These are phyloP conservation scores for Metschnikowia vanudenii DNA, from an alignment of 805 yeast species.

Conservation along the genomic window DNA sequence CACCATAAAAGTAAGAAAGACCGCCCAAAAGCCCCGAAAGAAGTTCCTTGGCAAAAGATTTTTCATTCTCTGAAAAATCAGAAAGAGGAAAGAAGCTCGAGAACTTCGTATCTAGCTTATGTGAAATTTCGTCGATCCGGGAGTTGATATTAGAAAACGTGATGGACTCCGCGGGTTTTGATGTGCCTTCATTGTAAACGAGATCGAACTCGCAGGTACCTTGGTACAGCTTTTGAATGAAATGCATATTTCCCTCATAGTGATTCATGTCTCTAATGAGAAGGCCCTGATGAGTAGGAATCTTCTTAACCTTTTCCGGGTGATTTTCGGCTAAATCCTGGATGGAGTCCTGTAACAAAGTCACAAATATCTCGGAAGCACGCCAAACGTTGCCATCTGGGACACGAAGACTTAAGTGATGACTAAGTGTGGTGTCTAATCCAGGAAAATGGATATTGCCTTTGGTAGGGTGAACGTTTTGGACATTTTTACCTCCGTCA, in stretches of 20 bases:
- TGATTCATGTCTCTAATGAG: constrained; percentile 56
- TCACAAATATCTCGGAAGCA: constrained; percentile 71
- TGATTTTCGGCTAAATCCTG: constrained; percentile 37
- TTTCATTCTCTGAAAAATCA: constrained; percentile 50
- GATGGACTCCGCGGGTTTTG: constrained; percentile 40
- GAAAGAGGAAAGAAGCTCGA: constrained; percentile 46
- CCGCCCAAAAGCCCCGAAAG: constrained; percentile 88
- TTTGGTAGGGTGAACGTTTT: constrained; percentile 42
- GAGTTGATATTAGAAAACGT: constrained; percentile 34
- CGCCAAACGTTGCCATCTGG: constrained; percentile 76
- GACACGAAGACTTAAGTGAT: constrained; percentile 64
- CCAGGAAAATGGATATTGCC: constrained; percentile 32
- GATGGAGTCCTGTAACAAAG: constrained; percentile 70
- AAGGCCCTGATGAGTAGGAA: constrained; percentile 51
- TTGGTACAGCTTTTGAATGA: constrained; percentile 69
- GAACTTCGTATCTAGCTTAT: constrained; percentile 54
- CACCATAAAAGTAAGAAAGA: constrained; percentile 83
- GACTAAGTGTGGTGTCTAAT: constrained; percentile 58
- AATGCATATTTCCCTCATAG: constrained; percentile 75
- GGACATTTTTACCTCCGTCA: constrained; percentile 46
- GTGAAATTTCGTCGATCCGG: constrained; percentile 32
- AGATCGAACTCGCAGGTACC: constrained; percentile 78
- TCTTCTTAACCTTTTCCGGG: constrained; percentile 18
- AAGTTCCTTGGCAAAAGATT: constrained; percentile 70
- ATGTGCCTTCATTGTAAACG: constrained; percentile 48